Conservation (phyloP, 148 eudicot species). For the Bassia scoparia region DNA sequence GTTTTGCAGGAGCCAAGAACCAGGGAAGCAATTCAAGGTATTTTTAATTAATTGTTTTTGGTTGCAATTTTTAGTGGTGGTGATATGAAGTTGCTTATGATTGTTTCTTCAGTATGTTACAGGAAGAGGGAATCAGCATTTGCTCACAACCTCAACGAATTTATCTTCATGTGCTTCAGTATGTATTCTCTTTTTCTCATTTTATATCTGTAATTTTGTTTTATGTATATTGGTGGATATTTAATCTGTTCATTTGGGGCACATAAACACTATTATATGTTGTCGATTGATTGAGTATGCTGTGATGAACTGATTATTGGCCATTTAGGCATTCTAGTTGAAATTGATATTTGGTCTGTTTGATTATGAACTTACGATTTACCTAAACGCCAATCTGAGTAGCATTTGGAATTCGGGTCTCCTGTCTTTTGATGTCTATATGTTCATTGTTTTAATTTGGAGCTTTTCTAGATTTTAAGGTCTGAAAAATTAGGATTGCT, state of each 20-base stretch:
- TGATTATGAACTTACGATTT: no score
- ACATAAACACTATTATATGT: background rate
- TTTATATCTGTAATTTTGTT: background rate
- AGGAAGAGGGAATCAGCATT: slow-evolving; percentile 33
- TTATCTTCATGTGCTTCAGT: slow-evolving; percentile 47
- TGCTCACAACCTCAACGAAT: slow-evolving; percentile 10
- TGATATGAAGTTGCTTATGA: slow-evolving; percentile 7
- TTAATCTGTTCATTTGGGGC: background rate
- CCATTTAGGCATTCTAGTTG: background rate
- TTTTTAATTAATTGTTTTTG: background rate
- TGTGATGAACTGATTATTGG: background rate
- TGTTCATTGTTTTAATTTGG: background rate
- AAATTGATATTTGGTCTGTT: no score
- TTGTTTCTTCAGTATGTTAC: slow-evolving; percentile 35
- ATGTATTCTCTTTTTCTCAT: slow-evolving; percentile 21
- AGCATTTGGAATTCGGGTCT: background rate
- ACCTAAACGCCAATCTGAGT: background rate
- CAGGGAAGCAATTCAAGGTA: slow-evolving; percentile 43
- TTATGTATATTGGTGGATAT: background rate
- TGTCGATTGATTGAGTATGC: no score
- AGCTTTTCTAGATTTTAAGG: background rate
- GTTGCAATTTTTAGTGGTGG: background rate
- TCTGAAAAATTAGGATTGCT: background rate
- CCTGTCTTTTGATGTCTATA: background rate
- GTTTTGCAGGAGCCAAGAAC: slow-evolving; percentile 38